Conservation (phyloP, 1,139 yeast genomes). For the Pichia sp. region DNA sequence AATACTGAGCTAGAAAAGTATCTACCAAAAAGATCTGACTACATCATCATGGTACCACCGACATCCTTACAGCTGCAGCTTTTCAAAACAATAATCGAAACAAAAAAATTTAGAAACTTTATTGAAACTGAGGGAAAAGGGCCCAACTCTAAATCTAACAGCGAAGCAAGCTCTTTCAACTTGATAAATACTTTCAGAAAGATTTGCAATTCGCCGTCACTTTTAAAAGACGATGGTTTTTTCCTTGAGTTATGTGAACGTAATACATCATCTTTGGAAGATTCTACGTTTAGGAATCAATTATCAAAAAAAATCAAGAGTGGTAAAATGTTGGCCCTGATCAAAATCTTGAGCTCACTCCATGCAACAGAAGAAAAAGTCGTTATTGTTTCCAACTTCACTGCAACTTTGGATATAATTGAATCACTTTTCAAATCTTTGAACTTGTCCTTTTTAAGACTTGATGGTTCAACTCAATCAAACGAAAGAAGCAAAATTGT, state of each 20-base stretch:
- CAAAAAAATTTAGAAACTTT: slow-evolving; percentile 18
- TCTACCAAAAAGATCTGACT: slow-evolving; percentile 71
- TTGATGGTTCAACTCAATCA: slow-evolving; percentile 81
- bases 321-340: slow-evolving; percentile 51
- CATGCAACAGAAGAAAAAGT: slow-evolving; percentile 41
- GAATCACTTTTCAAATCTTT: slow-evolving; percentile 47
- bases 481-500: slow-evolving; percentile 60
- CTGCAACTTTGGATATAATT: slow-evolving; percentile 76
- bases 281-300: slow-evolving; percentile 20
- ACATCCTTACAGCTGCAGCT: slow-evolving; percentile 49
- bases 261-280: slow-evolving; percentile 16
- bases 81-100: slow-evolving; percentile 43
- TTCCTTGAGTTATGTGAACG: slow-evolving; percentile 27
- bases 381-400: slow-evolving; percentile 82
- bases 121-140: slow-evolving; percentile 1
- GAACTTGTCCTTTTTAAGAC: slow-evolving; percentile 46
- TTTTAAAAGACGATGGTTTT: slow-evolving; percentile 36
- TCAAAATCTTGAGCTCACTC: slow-evolving; percentile 46
- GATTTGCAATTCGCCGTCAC: slow-evolving; percentile 74
- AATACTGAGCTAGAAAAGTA: slow-evolving; percentile 52
- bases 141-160: neutral
- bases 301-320: slow-evolving; percentile 29
- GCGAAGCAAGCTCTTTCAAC: slow-evolving; percentile 42
- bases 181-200: slow-evolving; percentile 72
- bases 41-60: slow-evolving; percentile 74